Evolutionary conservation across 768 basidiomycete genomes (phyloP).

Genomic region (Leccinum aurantiacum): DNA sequence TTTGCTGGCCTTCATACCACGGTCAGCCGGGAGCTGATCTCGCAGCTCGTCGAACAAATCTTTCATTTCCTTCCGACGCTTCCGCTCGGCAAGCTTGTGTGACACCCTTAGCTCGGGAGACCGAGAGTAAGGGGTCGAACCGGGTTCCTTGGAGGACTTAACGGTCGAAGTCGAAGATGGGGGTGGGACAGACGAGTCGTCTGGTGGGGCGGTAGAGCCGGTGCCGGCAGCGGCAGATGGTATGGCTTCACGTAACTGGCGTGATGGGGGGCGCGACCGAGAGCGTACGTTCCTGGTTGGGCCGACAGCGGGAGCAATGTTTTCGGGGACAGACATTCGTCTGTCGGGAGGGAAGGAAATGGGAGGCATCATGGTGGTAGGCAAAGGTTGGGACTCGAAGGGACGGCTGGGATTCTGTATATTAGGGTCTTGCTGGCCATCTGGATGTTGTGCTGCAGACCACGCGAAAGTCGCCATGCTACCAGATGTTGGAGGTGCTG

Average conservation of each 20-base stretch:
- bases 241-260: conserved; percentile 48
- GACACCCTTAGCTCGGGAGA: conserved; percentile 93
- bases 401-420: conserved; percentile 42
- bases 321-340: conserved; percentile 75
- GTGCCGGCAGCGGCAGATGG: conserved; percentile 37
- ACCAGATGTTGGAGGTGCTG: conserved; percentile 55
- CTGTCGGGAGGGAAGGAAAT: conserved; percentile 62
- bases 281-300: conserved; percentile 59
- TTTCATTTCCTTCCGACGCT: conserved; percentile 98
- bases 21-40: conserved; percentile 88
- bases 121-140: conserved; percentile 86
- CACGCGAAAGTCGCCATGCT: conserved; percentile 73
- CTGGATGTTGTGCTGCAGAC: conserved; percentile 51
- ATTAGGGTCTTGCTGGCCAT: conserved; percentile 47
- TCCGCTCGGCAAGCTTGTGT: conserved; percentile 96
- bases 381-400: conserved; percentile 48
- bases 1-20: conserved; percentile 95
- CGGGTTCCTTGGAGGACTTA: conserved; percentile 46
- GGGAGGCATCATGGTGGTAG: conserved; percentile 56
- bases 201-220: conserved; percentile 37
- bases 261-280: conserved; percentile 71
- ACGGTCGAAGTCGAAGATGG: conserved; percentile 33
- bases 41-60: conserved; percentile 95
- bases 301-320: conserved; percentile 43
- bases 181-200: conserved; percentile 43